Evolutionary conservation across 2,329 filamentous ascomycete species (phyloP), one percentile per base, ranked within the genome.

Genomic region (Cladosporium sp.): DNA sequence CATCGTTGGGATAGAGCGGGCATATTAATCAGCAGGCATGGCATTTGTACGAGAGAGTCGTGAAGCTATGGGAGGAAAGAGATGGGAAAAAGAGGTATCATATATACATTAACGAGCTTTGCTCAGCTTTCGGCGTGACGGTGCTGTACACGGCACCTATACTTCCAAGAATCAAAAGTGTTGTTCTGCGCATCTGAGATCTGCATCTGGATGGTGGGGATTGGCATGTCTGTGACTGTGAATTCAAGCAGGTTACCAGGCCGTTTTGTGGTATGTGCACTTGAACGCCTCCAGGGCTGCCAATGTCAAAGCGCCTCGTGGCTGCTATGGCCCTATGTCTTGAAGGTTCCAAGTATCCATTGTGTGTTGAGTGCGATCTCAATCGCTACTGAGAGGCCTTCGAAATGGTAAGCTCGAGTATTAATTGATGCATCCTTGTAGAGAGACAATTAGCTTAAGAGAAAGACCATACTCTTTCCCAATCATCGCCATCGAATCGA

Each of bases 1-100:
- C 23, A 21, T 61, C 58, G 58, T 48, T 61, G 58, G 58, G 43
- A 53, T 32, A 6, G 28, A 26, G 30, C 16, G 23, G 11, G 58
- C 58, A 36, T 53, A 21, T 51, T 21, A 18, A 34, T 43, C 36
- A 53, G 49, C 25, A 23, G n/a, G 46, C 16, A 48, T 26, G 30
- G 58, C 30, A 39, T 53, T 28, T 43, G 39, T 26, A 60, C 28
- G n/a, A n/a, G 43, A 30, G 43, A 43, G 16, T 30, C 7, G 26
- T 53, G 14, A 18, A 53, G 26, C 16, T 5, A 53, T 30, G 18
- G 16, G 6, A n/a, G 1, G 36, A 21, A 43, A n/a, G 18, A 3
- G 8, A n/a, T 53, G 6, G 26, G 49, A n/a, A 30, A 49, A 53
- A 28, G 26, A 28, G 28, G 18, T 28, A 30, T 26, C 49, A 53